These are phyloP conservation scores for Theileria orientalis DNA, from an alignment of 169 alveolate genomes.

Conservation along the genomic window DNA sequence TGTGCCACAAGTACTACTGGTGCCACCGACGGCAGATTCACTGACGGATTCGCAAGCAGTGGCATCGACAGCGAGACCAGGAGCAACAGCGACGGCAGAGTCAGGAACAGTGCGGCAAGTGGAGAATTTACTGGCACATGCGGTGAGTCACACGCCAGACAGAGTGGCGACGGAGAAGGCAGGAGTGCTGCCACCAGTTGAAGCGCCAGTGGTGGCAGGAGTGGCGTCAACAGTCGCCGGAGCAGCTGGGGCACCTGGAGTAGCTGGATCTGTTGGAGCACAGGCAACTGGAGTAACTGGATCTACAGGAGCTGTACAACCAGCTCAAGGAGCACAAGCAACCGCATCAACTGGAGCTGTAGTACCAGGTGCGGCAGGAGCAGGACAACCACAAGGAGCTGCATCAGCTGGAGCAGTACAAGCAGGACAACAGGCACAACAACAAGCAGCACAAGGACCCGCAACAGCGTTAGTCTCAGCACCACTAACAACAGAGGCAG, in stretches of 20 bases:
- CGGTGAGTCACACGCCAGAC: no score
- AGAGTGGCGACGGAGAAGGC: no score
- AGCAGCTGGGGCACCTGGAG: slow-evolving; percentile 1
- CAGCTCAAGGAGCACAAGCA: no score
- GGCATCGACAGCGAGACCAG: not conserved
- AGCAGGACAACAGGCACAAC: no score
- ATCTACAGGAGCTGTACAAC: not conserved
- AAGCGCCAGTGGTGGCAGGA: no score
- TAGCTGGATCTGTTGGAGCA: not conserved
- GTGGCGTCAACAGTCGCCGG: not conserved
- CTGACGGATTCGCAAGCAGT: not conserved
- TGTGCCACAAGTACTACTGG: not conserved
- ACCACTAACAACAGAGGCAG: not conserved
- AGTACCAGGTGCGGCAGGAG: not conserved
- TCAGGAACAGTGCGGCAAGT: no score
- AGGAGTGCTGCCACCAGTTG: no score
- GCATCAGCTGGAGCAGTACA: no score
- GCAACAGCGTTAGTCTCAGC: no score
- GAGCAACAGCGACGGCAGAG: no score
- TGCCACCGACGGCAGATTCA: not conserved
- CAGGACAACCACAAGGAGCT: not conserved
- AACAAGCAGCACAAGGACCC: no score
- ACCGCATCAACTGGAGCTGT: not conserved
- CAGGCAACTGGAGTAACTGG: not conserved
- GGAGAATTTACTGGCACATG: no score